Evolutionary conservation across 768 basidiomycete genomes (phyloP).

Genomic region (Kondoa malvinella): DNA sequence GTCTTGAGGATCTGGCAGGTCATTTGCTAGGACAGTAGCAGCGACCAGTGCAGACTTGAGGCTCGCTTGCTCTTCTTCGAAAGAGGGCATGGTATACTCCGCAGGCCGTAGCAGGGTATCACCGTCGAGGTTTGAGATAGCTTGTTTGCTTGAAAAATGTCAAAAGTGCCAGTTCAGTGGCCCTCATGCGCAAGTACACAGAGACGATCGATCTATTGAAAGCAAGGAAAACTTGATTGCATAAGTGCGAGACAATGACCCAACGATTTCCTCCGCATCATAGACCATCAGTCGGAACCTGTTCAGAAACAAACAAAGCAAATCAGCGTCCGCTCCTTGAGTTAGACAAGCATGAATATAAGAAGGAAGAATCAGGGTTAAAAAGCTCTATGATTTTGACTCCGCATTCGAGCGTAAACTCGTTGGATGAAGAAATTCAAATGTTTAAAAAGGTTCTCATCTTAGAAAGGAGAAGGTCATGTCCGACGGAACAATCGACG

Average conservation of each 20-base stretch:
- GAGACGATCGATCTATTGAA: no score
- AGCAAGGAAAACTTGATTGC: no score
- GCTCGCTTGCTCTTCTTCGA: not conserved
- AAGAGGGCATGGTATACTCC: not conserved
- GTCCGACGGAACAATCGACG: no score
- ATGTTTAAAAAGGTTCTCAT: not conserved
- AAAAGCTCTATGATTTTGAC: not conserved
- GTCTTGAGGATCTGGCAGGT: constrained; percentile 43
- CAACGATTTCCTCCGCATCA: no score
- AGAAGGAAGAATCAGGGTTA: not conserved
- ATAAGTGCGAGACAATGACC: no score
- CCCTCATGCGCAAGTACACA: no score
- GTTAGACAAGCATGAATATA: not conserved
- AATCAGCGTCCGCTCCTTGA: not conserved
- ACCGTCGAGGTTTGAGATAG: not conserved
- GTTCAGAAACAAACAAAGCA: not conserved
- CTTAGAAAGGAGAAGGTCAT: not conserved
- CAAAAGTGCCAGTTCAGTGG: not conserved
- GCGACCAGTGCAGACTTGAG: constrained; percentile 28
- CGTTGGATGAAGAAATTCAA: not conserved
- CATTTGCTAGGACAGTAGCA: constrained; percentile 29
- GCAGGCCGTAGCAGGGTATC: not conserved
- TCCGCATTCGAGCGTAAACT: not conserved
- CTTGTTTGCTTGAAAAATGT: not conserved
- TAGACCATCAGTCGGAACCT: not conserved